These are phyloP conservation scores for Corylus avellana DNA, from an alignment of 306 rosid species.

Conservation along the genomic window DNA sequence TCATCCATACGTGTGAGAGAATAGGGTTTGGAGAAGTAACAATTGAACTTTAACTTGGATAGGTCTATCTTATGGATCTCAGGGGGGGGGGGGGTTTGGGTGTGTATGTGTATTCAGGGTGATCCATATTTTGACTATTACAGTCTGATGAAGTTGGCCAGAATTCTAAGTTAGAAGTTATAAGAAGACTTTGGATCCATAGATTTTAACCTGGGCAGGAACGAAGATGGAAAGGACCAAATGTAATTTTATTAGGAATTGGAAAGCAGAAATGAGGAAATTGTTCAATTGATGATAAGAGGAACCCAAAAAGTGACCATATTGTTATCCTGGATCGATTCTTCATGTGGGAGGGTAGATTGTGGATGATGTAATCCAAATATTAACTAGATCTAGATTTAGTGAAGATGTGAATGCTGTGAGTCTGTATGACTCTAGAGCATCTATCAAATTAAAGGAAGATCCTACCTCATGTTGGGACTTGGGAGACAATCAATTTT, in stretches of 20 bases:
- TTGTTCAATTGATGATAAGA: not conserved
- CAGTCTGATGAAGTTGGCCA: not conserved
- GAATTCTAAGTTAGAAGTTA: not conserved
- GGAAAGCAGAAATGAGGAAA: not conserved
- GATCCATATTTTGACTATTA: not conserved
- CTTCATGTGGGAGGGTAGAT: not conserved
- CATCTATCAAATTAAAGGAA: not conserved
- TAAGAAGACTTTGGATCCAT: not conserved
- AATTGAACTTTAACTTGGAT: not conserved
- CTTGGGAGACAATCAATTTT: not conserved
- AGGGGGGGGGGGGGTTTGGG: not conserved
- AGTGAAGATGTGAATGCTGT: not conserved
- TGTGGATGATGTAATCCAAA: not conserved
- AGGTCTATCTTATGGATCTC: not conserved
- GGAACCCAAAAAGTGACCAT: not conserved
- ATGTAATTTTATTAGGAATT: not conserved
- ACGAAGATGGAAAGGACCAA: not conserved
- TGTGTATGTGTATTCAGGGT: not conserved
- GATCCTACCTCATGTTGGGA: not conserved
- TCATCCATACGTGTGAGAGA: not conserved
- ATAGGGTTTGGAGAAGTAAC: not conserved
- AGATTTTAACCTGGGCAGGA: not conserved
- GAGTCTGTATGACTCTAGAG: not conserved
- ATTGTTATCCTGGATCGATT: not conserved
- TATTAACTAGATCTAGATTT: not conserved